Evolutionary conservation across 345 rosid species (phyloP).

Genomic region (Trapa incisa): DNA sequence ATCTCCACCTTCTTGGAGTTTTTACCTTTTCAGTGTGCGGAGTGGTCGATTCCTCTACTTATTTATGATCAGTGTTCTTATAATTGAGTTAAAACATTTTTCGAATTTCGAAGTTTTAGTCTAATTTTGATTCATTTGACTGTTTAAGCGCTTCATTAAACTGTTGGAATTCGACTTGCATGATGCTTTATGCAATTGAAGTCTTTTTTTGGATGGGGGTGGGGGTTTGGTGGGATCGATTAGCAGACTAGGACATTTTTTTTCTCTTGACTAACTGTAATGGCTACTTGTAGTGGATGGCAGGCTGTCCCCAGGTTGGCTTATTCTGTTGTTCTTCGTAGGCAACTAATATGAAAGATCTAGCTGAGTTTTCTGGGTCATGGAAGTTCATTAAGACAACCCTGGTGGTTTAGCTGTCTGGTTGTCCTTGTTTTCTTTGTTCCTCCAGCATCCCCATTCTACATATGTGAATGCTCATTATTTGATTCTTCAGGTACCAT

Average conservation of each 20-base stretch:
- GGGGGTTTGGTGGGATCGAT: neutral
- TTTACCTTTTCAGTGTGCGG: neutral
- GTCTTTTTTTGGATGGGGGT: neutral
- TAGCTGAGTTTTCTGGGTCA: neutral
- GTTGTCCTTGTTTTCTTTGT: neutral
- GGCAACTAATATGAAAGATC: neutral
- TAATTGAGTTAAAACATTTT: neutral
- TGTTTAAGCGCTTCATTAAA: no score
- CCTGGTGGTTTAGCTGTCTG: neutral
- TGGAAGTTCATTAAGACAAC: neutral
- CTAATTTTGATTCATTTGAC: neutral
- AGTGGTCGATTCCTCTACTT: neutral
- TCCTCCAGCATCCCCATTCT: neutral
- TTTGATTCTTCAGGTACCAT: conserved; percentile 58
- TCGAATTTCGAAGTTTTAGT: neutral
- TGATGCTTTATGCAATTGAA: neutral
- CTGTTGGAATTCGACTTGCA: neutral
- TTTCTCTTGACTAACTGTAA: neutral
- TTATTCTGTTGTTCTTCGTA: neutral
- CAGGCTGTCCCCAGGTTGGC: neutral
- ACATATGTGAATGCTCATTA: neutral
- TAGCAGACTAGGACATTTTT: neutral
- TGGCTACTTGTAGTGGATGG: neutral
- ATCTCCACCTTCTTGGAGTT: neutral
- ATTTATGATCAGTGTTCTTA: neutral